Conservation (phyloP, 176 grass and related monocot species). For the Tillandsia fasciculata region DNA sequence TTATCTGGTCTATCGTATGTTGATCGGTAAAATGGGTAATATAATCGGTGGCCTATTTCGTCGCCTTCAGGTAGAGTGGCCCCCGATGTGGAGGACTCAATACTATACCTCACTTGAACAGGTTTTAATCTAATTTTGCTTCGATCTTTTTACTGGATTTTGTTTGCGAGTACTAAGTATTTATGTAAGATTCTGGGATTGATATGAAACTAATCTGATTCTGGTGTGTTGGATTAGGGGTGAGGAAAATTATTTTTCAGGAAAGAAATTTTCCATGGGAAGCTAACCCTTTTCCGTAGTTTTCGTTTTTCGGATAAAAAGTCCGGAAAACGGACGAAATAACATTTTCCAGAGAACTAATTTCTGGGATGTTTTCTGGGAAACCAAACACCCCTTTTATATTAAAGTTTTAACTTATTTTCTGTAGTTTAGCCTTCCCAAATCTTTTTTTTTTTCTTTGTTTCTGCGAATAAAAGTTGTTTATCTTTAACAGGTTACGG, state of each 20-base stretch:
- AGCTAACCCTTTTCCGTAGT: too few relatives aligned
- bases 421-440: neutral
- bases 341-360: too few relatives aligned
- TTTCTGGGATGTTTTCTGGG: too few relatives aligned
- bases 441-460: neutral
- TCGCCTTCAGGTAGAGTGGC: slow-evolving; percentile 10
- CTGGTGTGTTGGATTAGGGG: too few relatives aligned
- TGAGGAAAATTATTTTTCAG: too few relatives aligned
- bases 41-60: slow-evolving; percentile 16
- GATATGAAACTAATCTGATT: too few relatives aligned
- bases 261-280: too few relatives aligned
- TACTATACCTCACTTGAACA: slow-evolving; percentile 53
- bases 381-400: too few relatives aligned
- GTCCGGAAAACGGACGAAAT: too few relatives aligned
- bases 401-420: neutral
- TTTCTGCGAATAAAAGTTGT: neutral
- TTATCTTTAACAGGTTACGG: slow-evolving; percentile 32
- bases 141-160: neutral
- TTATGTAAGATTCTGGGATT: too few relatives aligned
- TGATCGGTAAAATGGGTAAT: slow-evolving; percentile 24
- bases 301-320: too few relatives aligned
- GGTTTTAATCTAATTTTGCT: slow-evolving; percentile 21
- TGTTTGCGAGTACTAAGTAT: too few relatives aligned
- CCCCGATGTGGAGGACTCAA: neutral
- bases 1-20: neutral